These are phyloP conservation scores for Scedosporium aurantiacum DNA, from an alignment of 2,329 filamentous ascomycete species.

Conservation along the genomic window DNA sequence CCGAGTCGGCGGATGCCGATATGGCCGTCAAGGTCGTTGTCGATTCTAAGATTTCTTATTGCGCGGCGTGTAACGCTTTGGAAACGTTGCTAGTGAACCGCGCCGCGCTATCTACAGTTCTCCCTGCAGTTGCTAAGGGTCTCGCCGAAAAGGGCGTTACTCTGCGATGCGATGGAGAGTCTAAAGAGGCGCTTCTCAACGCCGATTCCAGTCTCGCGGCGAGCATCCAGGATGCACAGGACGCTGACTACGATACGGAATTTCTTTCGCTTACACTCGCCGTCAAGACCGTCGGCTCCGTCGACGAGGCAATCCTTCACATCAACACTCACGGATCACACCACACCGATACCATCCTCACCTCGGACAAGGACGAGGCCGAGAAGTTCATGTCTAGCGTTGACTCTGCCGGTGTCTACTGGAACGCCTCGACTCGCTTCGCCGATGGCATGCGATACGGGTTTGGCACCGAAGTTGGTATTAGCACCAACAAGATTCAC, in stretches of 20 bases:
- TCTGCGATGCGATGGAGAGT: conserved; percentile 65
- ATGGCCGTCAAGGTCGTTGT: conserved; percentile 69
- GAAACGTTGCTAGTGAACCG: conserved; percentile 84
- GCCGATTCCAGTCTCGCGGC: conserved; percentile 29
- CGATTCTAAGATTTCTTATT: conserved; percentile 90
- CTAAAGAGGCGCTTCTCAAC: conserved; percentile 50
- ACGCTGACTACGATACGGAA: conserved; percentile 75
- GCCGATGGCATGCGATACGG: conserved; percentile 95
- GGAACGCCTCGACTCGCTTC: conserved; percentile 91
- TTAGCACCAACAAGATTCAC: conserved; percentile 98
- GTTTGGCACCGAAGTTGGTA: conserved; percentile 95
- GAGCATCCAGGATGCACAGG: conserved; percentile 52
- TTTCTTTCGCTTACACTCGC: conserved; percentile 78
- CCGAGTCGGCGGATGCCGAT: conserved; percentile 60
- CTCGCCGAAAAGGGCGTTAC: conserved; percentile 68
- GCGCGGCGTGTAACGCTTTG: conserved; percentile 88
- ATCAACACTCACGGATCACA: conserved; percentile 89
- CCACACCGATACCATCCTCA: conserved; percentile 89
- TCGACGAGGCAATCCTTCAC: conserved; percentile 68
- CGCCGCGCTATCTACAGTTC: conserved; percentile 51
- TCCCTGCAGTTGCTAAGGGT: conserved; percentile 63
- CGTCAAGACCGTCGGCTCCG: conserved; percentile 61
- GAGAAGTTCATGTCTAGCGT: conserved; percentile 75
- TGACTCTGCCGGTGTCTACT: conserved; percentile 88
- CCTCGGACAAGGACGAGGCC: conserved; percentile 53